A percentile compares a stretch with the other conserved stretches of the same genome.
Evolutionary conservation across 352 stramenopile species (phyloP).

Genomic region (Bremia lactucae): DNA sequence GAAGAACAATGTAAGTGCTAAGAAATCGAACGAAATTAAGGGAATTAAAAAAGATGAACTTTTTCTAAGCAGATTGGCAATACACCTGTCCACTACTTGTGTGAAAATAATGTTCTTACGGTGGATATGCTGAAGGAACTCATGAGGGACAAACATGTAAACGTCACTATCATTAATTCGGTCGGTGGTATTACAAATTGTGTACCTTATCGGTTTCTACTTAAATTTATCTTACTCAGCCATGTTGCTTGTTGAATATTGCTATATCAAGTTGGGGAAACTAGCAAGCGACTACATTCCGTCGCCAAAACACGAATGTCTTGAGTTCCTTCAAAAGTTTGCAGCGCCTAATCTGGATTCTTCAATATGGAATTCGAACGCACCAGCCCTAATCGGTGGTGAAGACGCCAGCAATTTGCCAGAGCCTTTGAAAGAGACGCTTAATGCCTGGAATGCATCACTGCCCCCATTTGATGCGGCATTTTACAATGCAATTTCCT

Average conservation of each 20-base stretch:
- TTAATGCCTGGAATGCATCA: conserved; percentile 56
- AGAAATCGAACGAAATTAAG: too few species aligned
- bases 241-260: neutral
- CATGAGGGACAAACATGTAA: conserved; percentile 43
- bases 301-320: conserved; percentile 44
- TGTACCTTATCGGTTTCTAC: too few species aligned
- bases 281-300: conserved; percentile 55
- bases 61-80: conserved; percentile 47
- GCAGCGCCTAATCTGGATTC: conserved; percentile 30
- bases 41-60: too few species aligned
- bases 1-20: conserved; percentile 50
- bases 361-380: conserved; percentile 4
- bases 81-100: conserved; percentile 59
- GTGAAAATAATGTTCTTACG: conserved; percentile 50
- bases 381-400: conserved; percentile 31
- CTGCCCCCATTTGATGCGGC: conserved; percentile 62
- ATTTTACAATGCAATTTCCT: conserved; percentile 73
- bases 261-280: conserved; percentile 36
- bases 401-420: conserved; percentile 56
- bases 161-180: conserved; percentile 57
- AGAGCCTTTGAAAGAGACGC: conserved; percentile 24
- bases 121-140: conserved; percentile 51
- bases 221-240: too few species aligned
- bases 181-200: too few species aligned
- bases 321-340: conserved; percentile 44